Base-by-base conservation (phyloP, 179 eudicot genomes). In the Monotropa hypopitys region DNA sequence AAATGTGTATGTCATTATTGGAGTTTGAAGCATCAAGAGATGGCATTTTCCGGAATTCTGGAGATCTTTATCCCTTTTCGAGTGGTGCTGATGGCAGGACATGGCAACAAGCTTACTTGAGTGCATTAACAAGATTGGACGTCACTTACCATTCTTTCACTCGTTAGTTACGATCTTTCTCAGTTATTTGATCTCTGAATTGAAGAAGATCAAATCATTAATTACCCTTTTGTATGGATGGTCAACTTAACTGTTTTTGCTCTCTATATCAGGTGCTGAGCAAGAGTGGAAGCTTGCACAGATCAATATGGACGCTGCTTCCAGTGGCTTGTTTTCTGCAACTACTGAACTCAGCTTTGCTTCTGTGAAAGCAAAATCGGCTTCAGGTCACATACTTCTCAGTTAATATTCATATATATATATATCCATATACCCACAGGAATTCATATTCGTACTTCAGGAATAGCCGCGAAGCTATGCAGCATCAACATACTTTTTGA, bases 1-100 rank as follows among this genome's bases (percentile, higher is more conserved):
- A 90, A 79, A 79, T 94, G 75, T 87, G 90, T 79, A 79, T 88
- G 80, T 89, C 94, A 42, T 76, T 94, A 71, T 84, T 93, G 84
- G 98, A 94, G 84, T 96, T 96, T 80, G 99, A 96, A 90, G 92
- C 89, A 80, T 96, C 99, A 42, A 89, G 99, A 88, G 99, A 93
- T 87, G 96, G 97, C 51, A 82, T 85, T 73, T 87, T 93, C 59
- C 83, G 85, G 80, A 73, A 74, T 42, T 79, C 88, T n/a, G 92
- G 85, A 66, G 92, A 95, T 66, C 74, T 84, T 30, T 83, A 82
- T 79, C 86, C 94, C 72, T 82, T 74, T 51, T 85, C 85, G 76
- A 82, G 84, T 84, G 86, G 87, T 77, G 88, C 87, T 71, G 97
- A 91, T 86, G 89, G 89, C 70, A 87, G 85, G 83, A 74, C 87